Evolutionary conservation across 129 eudicot genomes (phyloP).

Genomic region (Flaveria trinervia): DNA sequence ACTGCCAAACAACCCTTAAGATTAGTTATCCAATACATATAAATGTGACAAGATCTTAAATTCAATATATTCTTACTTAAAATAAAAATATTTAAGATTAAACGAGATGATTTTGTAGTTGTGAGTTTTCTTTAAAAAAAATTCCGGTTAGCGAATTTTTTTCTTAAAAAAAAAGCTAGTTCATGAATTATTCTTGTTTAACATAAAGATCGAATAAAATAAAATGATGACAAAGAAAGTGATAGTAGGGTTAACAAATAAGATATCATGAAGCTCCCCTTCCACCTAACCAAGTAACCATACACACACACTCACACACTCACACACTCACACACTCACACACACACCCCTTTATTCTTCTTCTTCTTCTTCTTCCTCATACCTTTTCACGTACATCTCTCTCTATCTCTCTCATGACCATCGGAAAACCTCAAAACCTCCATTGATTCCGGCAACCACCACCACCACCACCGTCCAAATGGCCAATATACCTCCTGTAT

Average conservation of each 20-base stretch:
- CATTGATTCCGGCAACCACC: neutral
- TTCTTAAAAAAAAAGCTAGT: too few relatives aligned
- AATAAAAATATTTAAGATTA: too few relatives aligned
- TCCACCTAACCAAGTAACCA: constrained; percentile 31
- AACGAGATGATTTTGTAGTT: too few relatives aligned
- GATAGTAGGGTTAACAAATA: constrained; percentile 25
- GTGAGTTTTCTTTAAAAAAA: too few relatives aligned
- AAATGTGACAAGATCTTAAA: too few relatives aligned
- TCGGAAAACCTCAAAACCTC: neutral
- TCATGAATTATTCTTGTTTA: neutral
- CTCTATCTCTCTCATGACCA: constrained; percentile 1
- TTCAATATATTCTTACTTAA: too few relatives aligned
- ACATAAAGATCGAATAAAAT: constrained; percentile 10
- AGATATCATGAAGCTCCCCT: constrained; percentile 44
- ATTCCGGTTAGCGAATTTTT: too few relatives aligned
- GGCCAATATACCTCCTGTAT: constrained; percentile 21
- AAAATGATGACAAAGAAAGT: constrained; percentile 10
- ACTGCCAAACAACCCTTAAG: too few relatives aligned
- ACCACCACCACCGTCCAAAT: neutral
- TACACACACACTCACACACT: neutral
- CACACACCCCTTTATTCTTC: constrained; percentile 44
- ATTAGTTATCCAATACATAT: too few relatives aligned
- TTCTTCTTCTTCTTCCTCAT: neutral
- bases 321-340: neutral
- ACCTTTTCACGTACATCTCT: neutral